A percentile compares a stretch with the other conserved stretches of the same genome.
phyloP scores from a whole-genome alignment of 1,284 basidiomycete species.

The Trichosporon ovoides region DNA sequence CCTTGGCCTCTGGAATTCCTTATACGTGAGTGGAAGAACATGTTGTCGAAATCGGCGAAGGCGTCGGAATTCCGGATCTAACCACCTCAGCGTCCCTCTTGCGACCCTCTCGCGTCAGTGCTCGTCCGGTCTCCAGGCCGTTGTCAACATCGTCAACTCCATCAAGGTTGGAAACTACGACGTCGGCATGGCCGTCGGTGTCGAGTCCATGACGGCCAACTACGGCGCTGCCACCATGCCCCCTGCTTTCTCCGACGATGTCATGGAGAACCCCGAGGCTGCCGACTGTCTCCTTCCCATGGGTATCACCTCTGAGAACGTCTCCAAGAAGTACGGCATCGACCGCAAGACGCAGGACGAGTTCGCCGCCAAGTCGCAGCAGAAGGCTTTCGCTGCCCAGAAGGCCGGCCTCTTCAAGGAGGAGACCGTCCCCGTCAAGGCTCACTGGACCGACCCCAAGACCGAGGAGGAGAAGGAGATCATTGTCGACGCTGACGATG shows the following conservation, averaged over 20 bases:
- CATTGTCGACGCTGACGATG: constrained; percentile 82
- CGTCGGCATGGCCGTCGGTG: constrained; percentile 91
- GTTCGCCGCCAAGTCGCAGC: constrained; percentile 73
- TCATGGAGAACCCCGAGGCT: constrained; percentile 72
- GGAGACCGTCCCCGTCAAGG: constrained; percentile 84
- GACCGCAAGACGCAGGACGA: constrained; percentile 78
- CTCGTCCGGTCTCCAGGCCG: constrained; percentile 82
- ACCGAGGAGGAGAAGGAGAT: constrained; percentile 73
- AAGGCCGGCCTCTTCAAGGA: constrained; percentile 83
- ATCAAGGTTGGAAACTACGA: constrained; percentile 80
- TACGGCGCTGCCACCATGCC: constrained; percentile 69
- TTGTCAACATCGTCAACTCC: constrained; percentile 83
- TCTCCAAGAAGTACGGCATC: constrained; percentile 74
- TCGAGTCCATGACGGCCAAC: constrained; percentile 90
- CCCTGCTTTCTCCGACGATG: constrained; percentile 69
- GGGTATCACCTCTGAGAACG: constrained; percentile 97
- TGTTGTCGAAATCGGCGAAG: no score
- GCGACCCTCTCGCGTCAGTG: constrained; percentile 94
- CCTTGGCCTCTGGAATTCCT: constrained; percentile 87
- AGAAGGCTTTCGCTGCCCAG: constrained; percentile 79
- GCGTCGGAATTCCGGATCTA: no score
- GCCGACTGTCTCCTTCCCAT: constrained; percentile 86
- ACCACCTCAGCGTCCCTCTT: constrained; percentile 59
- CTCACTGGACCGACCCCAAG: constrained; percentile 68
- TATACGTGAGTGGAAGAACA: constrained; percentile 54